These are phyloP conservation scores for Coemansia sp. DNA, from an alignment of 192 early-diverging fungal genomes.

Conservation along the genomic window DNA sequence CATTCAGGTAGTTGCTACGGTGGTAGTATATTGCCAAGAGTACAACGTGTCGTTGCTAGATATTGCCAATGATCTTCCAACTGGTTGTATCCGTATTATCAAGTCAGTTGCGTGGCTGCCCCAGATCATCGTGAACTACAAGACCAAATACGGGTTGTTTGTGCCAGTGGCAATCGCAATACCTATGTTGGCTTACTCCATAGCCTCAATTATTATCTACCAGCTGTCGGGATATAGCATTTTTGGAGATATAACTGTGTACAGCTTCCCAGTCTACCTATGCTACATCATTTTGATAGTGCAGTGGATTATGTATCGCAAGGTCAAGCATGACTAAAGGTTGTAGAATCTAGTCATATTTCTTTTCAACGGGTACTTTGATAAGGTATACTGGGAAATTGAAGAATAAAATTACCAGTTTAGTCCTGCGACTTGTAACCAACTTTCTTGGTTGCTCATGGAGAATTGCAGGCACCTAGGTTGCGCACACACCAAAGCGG, in stretches of 20 bases:
- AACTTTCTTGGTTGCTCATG: background rate
- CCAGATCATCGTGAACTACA: constrained; percentile 11
- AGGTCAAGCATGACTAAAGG: too few relatives aligned
- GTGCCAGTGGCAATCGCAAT: background rate
- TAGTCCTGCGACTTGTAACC: background rate
- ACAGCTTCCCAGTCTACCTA: background rate
- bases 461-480: constrained; percentile 56
- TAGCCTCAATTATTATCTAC: background rate
- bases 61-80: background rate
- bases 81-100: background rate
- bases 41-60: background rate
- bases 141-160: background rate
- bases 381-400: too few relatives aligned
- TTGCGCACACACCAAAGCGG: constrained; percentile 74
- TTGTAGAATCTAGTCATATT: too few relatives aligned
- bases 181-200: background rate
- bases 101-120: background rate
- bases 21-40: background rate
- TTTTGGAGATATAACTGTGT: background rate
- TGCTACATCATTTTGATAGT: background rate
- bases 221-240: background rate
- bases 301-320: background rate
- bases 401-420: background rate
- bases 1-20: background rate
- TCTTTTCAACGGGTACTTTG: too few relatives aligned